Evolutionary conservation across 2,329 filamentous ascomycete species (phyloP), one percentile per base, ranked within the genome.

Genomic region (Verticillium zaregamsianum): DNA sequence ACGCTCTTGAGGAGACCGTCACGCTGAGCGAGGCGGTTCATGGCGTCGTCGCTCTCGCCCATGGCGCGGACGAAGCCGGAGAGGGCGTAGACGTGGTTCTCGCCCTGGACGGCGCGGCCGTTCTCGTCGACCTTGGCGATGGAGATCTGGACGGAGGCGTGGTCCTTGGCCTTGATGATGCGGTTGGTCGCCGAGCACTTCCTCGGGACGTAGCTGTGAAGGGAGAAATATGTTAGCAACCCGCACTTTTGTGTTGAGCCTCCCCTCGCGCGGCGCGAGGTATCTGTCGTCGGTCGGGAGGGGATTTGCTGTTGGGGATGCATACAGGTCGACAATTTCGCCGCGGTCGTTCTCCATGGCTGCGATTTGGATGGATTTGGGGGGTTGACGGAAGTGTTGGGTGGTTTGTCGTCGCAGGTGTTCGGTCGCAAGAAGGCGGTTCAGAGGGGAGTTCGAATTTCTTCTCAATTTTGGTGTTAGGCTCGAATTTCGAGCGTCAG

Each of bases 331-430:
- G 82, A 98, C 95, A 85, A 97, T 93, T 84, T 98, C 93, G 86
- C 94, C 94, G 85, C 93, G 93, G 87, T 98, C 95, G 93, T 99
- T 99, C 89, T 99, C 95, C 95, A 98, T 99, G 83, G 87, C 93
- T 77, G 76, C 80, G 76, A 69, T 68, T 75, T 74, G 74, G 70
- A 37, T 54, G 31, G 71, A 71, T 71, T 68, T 69, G 67, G 68
- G 68, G 68, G 65, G 68, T 72, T 70, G 69, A 67, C 68, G 67
- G 65, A 68, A 67, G 69, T 65, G 68, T 68, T 68, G 68, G 68
- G 68, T 62, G 33, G 55, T 28, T 58, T 63, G 68, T 68, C 66
- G 63, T 63, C 54, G 60, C 59, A 58, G 55, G 35, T 63, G 61
- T 61, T 57, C 52, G 45, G 63, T 57, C 39, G 64, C 56, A 54